Evolutionary conservation across 257 asterid genomes (phyloP), one percentile per base, ranked within the genome.

Genomic region (Capsicum rhomboideum): DNA sequence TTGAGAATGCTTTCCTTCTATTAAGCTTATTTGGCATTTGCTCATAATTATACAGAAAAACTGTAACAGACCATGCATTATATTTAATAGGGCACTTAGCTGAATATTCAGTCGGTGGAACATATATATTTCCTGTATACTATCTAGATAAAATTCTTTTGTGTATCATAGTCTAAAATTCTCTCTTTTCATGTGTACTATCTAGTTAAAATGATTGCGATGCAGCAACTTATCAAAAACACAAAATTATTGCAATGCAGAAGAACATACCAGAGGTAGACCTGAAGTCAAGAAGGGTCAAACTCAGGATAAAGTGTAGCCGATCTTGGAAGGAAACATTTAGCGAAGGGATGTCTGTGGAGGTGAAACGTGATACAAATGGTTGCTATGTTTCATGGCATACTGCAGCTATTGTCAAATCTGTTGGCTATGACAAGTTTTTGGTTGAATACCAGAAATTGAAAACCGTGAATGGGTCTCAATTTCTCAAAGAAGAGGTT

Each of bases 381-480:
- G 90, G 87, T 77, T 89, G 63, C 80, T 68, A 66, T 68, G 92
- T 89, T 53, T 90, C 92, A 64, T 89, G 92, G 91, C 90, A 87
- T 79, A 26, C 85, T 14, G 93, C 92, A 37, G 85, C 89, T 63
- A 83, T 92, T 40, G 83, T 90, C 37, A 80, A 86, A 72, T 12
- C 84, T 54, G 59, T 90, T 46, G 87, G 72, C 40, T 52, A 86
- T 20, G 79, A 68, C 75, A 89, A 78, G 37, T 85, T 85, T 80
- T 83, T 91, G 90, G 90, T 92, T 81, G 93, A 90, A 83, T 89
- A 91, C 44, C 83, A 86, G 67, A 86, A 85, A 0, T 86, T 90
- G 78, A 86, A 56, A 46, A 82, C 89, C 2, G 83, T 83, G 18
- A 69, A 86, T 81, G 86, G 72, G 37, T 85, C 90, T 61, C 90